Conservation (phyloP, 163 green algal genomes). For the Chloroidium sp. region DNA sequence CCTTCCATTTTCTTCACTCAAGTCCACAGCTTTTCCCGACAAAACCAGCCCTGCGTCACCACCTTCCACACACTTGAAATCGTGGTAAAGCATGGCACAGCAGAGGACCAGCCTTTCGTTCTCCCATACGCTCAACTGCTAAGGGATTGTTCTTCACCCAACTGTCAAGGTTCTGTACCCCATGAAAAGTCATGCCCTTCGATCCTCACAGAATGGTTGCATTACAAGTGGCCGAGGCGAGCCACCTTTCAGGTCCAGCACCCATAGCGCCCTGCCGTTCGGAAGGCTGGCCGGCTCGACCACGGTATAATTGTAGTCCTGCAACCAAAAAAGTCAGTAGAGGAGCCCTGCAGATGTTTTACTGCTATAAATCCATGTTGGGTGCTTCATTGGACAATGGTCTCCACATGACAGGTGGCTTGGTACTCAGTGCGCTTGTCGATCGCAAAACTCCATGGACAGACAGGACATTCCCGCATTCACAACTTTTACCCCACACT, state of each 20-base stretch:
- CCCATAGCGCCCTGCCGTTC: neutral
- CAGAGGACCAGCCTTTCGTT: neutral
- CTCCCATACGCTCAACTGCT: neutral
- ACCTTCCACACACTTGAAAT: neutral
- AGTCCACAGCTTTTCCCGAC: neutral
- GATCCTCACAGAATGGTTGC: neutral
- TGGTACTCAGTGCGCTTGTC: too few relatives aligned
- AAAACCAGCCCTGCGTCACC: neutral
- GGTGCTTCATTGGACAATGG: too few relatives aligned
- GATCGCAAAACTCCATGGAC: too few relatives aligned
- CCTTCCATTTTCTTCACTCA: too few relatives aligned
- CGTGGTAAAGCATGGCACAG: neutral
- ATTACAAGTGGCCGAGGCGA: neutral
- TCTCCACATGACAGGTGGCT: too few relatives aligned
- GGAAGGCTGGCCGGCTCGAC: neutral
- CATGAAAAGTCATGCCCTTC: too few relatives aligned
- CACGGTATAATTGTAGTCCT: slow-evolving; percentile 4
- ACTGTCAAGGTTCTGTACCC: too few relatives aligned
- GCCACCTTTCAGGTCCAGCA: slow-evolving; percentile 7
- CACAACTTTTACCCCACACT: too few relatives aligned
- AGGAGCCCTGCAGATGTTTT: too few relatives aligned
- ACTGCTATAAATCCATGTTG: too few relatives aligned
- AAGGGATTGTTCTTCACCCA: neutral
- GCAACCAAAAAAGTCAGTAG: neutral
- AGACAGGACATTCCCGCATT: too few relatives aligned